Evolutionary conservation across 108 stramenopile species (phyloP).

Genomic region (Nitzschia inconspicua): DNA sequence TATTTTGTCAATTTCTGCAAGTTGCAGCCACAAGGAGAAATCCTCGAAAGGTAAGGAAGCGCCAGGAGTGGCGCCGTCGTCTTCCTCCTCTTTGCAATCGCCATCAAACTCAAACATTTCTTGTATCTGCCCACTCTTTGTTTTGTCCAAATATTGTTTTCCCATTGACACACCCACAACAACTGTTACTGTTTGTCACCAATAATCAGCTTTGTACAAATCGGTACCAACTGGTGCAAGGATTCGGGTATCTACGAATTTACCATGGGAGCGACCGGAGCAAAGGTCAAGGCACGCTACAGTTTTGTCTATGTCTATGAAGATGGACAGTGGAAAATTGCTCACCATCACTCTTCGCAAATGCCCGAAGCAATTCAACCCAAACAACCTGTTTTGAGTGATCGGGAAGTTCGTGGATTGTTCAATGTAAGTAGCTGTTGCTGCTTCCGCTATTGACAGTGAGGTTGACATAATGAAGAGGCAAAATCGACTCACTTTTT

Average conservation of each 20-base stretch:
- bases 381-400: conserved; percentile 26
- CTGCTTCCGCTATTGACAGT: not conserved
- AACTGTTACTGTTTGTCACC: too few relatives aligned
- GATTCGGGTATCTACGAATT: conserved; percentile 52
- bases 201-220: conserved; percentile 28
- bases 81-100: too few relatives aligned
- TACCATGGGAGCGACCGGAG: conserved; percentile 43
- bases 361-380: conserved; percentile 31
- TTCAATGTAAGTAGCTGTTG: not conserved
- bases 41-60: too few relatives aligned
- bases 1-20: conserved; percentile 39
- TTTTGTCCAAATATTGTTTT: too few relatives aligned
- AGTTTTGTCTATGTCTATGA: conserved; percentile 46
- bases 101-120: too few relatives aligned
- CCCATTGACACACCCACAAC: too few relatives aligned
- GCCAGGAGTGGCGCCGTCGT: too few relatives aligned
- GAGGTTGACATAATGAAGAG: too few relatives aligned
- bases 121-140: too few relatives aligned
- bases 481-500: too few relatives aligned
- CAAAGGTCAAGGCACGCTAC: conserved; percentile 38
- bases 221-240: conserved; percentile 38
- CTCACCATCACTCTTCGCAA: conserved; percentile 44
- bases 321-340: conserved; percentile 45
- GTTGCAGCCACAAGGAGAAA: conserved; percentile 40
- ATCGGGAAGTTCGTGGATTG: conserved; percentile 31